Conservation (phyloP, 2,329 filamentous ascomycete genomes). For the Gaeumannomyces sp. region DNA sequence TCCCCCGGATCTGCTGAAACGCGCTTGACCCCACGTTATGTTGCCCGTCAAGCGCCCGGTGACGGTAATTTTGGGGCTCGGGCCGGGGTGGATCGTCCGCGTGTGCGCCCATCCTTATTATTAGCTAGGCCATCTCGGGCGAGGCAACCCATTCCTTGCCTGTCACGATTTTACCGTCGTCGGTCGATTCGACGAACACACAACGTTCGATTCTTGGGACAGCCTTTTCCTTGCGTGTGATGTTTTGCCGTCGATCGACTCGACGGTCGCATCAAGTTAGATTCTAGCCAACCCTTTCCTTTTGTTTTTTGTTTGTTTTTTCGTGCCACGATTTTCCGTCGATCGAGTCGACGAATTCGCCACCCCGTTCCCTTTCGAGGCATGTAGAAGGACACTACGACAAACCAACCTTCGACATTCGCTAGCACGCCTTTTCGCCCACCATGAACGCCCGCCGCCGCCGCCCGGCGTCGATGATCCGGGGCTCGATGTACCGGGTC, state of each 20-base stretch:
- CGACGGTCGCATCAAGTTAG: not conserved
- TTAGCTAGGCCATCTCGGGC: not conserved
- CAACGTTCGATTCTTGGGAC: no score
- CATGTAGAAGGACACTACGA: not conserved
- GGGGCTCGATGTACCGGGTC: not conserved
- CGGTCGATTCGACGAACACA: not conserved
- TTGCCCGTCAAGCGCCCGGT: not conserved
- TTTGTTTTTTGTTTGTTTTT: no score
- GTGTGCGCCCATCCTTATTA: not conserved
- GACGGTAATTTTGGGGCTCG: not conserved
- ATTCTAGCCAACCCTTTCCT: not conserved
- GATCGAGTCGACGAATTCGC: no score
- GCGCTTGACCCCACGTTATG: not conserved
- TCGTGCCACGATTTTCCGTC: no score
- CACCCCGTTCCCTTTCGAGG: no score
- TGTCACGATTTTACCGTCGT: not conserved
- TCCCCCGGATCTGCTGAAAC: not conserved
- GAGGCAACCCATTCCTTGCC: no score
- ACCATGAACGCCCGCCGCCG: slow-evolving; percentile 9
- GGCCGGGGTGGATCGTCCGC: no score
- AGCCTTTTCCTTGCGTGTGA: no score
- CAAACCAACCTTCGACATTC: not conserved
- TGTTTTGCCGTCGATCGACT: not conserved
- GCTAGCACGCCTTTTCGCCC: not conserved
- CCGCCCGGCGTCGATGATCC: slow-evolving; percentile 7